These are phyloP conservation scores for Starmerella scarabaei DNA, from an alignment of 805 yeast species.

Conservation along the genomic window DNA sequence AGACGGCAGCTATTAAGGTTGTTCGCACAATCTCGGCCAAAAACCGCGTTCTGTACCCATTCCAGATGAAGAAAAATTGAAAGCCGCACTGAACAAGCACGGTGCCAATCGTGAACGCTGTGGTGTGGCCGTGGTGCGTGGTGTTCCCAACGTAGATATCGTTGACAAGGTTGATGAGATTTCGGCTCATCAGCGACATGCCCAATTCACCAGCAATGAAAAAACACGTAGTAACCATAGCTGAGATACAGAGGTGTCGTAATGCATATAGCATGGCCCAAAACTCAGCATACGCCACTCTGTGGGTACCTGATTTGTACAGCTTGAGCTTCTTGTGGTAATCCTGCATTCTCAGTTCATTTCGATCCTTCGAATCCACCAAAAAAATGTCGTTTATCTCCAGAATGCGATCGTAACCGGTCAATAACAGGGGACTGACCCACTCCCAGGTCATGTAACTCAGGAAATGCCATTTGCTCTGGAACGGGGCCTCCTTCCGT, in stretches of 20 bases:
- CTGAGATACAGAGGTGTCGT: constrained; percentile 11
- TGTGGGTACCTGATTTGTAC: constrained; percentile 4
- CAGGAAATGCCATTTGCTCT: constrained; percentile 27
- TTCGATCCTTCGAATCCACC: constrained; percentile 14
- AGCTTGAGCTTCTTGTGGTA: constrained; percentile 12
- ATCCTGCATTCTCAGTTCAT: constrained; percentile 12
- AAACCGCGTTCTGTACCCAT: constrained; percentile 45
- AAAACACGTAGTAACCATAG: constrained; percentile 3
- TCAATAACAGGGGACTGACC: constrained; percentile 38
- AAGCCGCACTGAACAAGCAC: constrained; percentile 39
- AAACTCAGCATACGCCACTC: constrained; percentile 16
- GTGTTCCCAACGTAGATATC: constrained; percentile 17
- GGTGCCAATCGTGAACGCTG: constrained; percentile 66
- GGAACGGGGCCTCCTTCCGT: constrained; percentile 16
- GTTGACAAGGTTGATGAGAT: constrained; percentile 12
- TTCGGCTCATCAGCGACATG: constrained; percentile 20
- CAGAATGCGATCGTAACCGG: constrained; percentile 21
- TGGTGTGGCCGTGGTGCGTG: constrained; percentile 38
- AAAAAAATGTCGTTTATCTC: constrained; percentile 20
- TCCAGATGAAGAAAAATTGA: constrained; percentile 45
- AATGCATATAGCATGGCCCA: constrained; percentile 20
- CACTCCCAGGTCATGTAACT: constrained; percentile 40
- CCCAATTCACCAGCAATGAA: constrained; percentile 20
- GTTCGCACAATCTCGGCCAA: constrained; percentile 64
- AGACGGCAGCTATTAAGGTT: constrained; percentile 53